Conservation (phyloP, 2,329 filamentous ascomycete species). For the Ilyonectria sp. region DNA sequence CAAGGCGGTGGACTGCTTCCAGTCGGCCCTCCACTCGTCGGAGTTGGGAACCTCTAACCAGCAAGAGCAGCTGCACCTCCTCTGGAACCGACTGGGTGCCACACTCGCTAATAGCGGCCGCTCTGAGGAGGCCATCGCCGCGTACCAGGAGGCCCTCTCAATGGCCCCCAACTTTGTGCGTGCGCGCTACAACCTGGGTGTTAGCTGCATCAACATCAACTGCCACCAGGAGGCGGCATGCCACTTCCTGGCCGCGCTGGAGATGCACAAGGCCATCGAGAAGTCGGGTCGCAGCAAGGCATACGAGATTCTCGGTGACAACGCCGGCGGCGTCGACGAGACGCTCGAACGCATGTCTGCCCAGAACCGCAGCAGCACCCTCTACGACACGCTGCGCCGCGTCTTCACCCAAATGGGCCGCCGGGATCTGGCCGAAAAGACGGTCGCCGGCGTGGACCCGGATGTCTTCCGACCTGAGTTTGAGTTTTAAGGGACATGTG, state of each 20-base stretch:
- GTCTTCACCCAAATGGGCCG: conserved; percentile 98
- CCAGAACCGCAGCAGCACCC: conserved; percentile 96
- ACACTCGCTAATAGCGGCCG: conserved; percentile 96
- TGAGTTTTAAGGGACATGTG: conserved; percentile 75
- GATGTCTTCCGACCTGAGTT: conserved; percentile 91
- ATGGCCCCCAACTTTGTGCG: conserved; percentile 97
- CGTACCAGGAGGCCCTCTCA: conserved; percentile 92
- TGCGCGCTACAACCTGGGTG: conserved; percentile 95
- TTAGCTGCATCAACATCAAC: conserved; percentile 97
- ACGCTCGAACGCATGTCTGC: conserved; percentile 89
- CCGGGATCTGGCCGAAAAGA: conserved; percentile 88
- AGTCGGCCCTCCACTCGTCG: conserved; percentile 87
- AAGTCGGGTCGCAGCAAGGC: conserved; percentile 87
- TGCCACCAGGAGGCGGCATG: conserved; percentile 94
- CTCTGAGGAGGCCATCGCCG: conserved; percentile 95
- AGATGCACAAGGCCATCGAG: conserved; percentile 96
- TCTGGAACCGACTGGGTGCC: conserved; percentile 97
- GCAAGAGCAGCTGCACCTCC: conserved; percentile 87
- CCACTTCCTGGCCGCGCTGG: conserved; percentile 90
- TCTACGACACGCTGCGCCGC: conserved; percentile 93
- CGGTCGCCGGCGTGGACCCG: conserved; percentile 91
- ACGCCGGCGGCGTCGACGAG: conserved; percentile 69
- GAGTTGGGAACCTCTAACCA: conserved; percentile 89
- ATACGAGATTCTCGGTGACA: conserved; percentile 81
- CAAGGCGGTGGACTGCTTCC: conserved; percentile 99